Conservation (phyloP, 768 basidiomycete species). For the Gymnopilus junonius region DNA sequence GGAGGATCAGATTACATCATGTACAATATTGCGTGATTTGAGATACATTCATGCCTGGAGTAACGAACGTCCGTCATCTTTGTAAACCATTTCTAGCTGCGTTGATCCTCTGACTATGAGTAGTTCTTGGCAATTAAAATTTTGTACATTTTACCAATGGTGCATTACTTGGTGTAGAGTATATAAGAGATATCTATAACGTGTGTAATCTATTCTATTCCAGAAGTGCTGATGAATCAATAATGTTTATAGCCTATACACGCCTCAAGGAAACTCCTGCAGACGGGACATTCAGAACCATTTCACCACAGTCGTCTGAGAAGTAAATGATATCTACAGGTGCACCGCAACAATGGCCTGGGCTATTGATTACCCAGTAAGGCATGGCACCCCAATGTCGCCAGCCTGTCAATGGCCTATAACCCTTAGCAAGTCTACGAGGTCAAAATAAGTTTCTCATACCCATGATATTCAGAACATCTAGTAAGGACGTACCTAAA, state of each 20-base stretch:
- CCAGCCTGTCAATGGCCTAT: background rate
- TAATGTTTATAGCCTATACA: background rate
- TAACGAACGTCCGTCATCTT: too few relatives aligned
- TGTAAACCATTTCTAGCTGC: too few relatives aligned
- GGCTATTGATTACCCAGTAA: background rate
- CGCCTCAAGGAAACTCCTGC: background rate
- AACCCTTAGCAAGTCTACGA: background rate
- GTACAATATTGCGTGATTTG: too few relatives aligned
- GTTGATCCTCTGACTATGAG: too few relatives aligned
- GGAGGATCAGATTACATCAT: too few relatives aligned
- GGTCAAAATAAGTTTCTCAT: background rate
- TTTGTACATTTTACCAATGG: too few relatives aligned
- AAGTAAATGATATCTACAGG: background rate
- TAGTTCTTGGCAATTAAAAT: too few relatives aligned
- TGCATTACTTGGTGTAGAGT: too few relatives aligned
- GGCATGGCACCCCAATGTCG: background rate
- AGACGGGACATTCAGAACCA: background rate
- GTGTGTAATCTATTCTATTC: background rate
- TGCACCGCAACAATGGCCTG: background rate
- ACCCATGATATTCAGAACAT: background rate
- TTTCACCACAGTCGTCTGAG: background rate
- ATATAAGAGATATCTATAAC: background rate
- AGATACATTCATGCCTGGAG: too few relatives aligned
- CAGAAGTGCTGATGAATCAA: background rate
- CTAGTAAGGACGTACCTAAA: background rate